Base-by-base conservation (phyloP, 2,329 filamentous ascomycete species). In the Biscogniauxia mediterranea region DNA sequence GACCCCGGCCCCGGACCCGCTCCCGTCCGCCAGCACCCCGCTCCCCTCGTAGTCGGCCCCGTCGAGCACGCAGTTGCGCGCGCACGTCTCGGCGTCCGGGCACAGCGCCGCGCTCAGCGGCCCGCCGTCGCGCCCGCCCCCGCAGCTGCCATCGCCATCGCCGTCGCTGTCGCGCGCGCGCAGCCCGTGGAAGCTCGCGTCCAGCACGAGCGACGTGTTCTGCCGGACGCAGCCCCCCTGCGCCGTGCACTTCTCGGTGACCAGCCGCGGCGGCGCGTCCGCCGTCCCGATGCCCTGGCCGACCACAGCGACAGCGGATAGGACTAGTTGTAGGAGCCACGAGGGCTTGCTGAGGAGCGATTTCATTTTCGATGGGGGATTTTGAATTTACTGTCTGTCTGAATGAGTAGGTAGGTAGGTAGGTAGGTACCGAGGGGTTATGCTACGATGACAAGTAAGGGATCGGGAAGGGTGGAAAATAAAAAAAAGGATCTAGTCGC, bases 51-150 rank as follows among this genome's bases (percentile, higher is more conserved):
- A 85, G 70, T 83, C 72, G 2, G 70, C 80, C 20, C 79, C 81
- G 54, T 84, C 79, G 38, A 85, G 75, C 51, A 81, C 75, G 68
- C 82, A 85, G 70, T 83, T 83, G 62, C 76, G 67, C 0, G 80
- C 78, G 63, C 82, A 85, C 0, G 76, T 74, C 55, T 72, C 74
- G 59, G 76, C 74, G 62, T 80, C 76, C 0, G 81, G 79, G 63
- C 81, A 83, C 1, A 78, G 76, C 1, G 74, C 74, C 3, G 71
- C 58, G 60, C 81, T 77, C 9, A 74, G 52, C 50, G 49, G 67
- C 5, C 60, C 65, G 52, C 56, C 66, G 21, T 66, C 68, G 23
- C 68, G 57, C 49, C 63, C 69, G 8, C 67, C 68, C 9, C 70
- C 68, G 23, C 74, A 74, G 61, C 54, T 20, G 26, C 64, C 15